Percentiles rank a stretch among this genome's conserved stretches.
Conservation (phyloP, 257 asterid species). For the Petunia axillaris region DNA sequence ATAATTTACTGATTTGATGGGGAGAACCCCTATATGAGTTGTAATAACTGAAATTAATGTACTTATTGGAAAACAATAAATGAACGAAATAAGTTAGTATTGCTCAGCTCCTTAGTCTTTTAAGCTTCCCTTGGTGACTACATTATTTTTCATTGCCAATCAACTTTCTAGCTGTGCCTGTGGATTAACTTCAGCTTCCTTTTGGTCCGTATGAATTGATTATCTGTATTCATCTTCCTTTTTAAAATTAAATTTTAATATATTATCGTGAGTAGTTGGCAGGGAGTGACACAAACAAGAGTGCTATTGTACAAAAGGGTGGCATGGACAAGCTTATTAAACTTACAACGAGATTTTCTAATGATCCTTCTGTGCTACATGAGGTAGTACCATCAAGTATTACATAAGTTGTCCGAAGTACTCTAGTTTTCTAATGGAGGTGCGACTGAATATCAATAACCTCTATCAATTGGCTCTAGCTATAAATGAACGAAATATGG, state of each 20-base stretch:
- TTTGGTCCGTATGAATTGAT: background rate
- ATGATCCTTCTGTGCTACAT: constrained; percentile 76
- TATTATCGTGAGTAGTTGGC: constrained; percentile 65
- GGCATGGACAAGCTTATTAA: constrained; percentile 76
- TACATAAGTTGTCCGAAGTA: background rate
- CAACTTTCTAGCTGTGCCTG: constrained; percentile 10
- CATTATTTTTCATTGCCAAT: background rate
- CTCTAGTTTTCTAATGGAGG: background rate
- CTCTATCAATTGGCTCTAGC: background rate
- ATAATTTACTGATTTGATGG: too few species aligned
- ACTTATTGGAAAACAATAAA: too few species aligned
- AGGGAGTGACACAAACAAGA: constrained; percentile 90
- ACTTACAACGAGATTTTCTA: constrained; percentile 73
- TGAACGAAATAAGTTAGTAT: too few species aligned
- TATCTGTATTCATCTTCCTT: background rate
- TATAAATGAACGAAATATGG: too few species aligned
- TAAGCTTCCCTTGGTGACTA: too few species aligned
- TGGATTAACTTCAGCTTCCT: constrained; percentile 11
- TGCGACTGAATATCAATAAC: background rate
- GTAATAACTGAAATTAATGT: too few species aligned
- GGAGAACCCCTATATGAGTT: too few species aligned
- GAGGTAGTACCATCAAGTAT: constrained; percentile 54
- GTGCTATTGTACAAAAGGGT: constrained; percentile 71
- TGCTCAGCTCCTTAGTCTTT: too few species aligned
- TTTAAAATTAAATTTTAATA: background rate